phyloP scores from a whole-genome alignment of 768 basidiomycete genomes.

The Hygrocybe coccinea region DNA sequence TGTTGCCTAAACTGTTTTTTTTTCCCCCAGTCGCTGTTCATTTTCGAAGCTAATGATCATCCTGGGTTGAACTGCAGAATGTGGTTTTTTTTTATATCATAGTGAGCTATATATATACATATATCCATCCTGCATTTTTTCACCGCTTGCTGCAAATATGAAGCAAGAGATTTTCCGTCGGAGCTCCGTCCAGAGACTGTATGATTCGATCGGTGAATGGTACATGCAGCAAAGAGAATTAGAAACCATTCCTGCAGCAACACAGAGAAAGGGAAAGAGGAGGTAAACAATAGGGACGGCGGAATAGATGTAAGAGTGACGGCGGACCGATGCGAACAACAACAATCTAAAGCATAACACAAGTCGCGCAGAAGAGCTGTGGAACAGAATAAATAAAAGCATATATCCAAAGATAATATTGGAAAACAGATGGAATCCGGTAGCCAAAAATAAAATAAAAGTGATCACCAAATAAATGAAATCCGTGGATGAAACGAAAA shows the following conservation, averaged over 20 bases:
- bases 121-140: neutral
- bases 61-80: neutral
- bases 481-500: neutral
- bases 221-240: conserved; percentile 21
- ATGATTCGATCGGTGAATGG: conserved; percentile 15
- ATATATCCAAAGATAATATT: conserved; percentile 2
- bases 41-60: too few relatives aligned
- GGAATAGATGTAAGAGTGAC: neutral
- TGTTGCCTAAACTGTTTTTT: conserved; percentile 11
- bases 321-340: too few relatives aligned
- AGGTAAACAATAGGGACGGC: neutral
- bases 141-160: neutral
- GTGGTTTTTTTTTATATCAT: conserved; percentile 1
- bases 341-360: neutral
- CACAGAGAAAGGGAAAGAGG: neutral
- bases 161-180: neutral
- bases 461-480: neutral
- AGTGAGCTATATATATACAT: neutral
- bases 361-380: neutral
- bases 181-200: conserved; percentile 21
- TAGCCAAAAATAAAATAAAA: neutral
- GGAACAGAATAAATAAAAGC: conserved; percentile 6
- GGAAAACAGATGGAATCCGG: neutral
- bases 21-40: too few relatives aligned
- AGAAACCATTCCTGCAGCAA: conserved; percentile 13